Conservation (phyloP, 805 yeast species). For the Hanseniaspora pseudoguilliermondii region DNA sequence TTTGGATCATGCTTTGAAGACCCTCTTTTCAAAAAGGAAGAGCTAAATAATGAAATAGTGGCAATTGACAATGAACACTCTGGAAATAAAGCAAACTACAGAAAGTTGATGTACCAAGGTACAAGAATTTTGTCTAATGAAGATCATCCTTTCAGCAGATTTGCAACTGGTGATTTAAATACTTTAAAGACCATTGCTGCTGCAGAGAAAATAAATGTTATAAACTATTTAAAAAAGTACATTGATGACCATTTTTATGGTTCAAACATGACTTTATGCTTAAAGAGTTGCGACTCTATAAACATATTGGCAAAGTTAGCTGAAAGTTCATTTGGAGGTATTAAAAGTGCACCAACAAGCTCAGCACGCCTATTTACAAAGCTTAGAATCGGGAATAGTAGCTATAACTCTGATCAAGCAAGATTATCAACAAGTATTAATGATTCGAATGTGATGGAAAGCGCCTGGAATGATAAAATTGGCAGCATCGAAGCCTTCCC, state of each 20-base stretch:
- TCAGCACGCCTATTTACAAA: background rate
- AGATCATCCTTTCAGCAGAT: slow-evolving; percentile 44
- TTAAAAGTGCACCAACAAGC: slow-evolving; percentile 17
- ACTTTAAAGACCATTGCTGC: slow-evolving; percentile 34
- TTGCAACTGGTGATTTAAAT: slow-evolving; percentile 51
- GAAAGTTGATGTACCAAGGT: slow-evolving; percentile 48
- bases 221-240: slow-evolving; percentile 29
- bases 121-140: slow-evolving; percentile 37
- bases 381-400: background rate
- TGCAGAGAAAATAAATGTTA: slow-evolving; percentile 28
- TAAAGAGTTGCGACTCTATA: slow-evolving; percentile 56
- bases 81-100: slow-evolving; percentile 34
- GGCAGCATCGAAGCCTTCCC: slow-evolving; percentile 21
- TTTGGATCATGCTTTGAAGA: slow-evolving; percentile 40
- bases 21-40: slow-evolving; percentile 37
- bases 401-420: background rate
- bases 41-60: slow-evolving; percentile 39
- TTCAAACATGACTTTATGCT: slow-evolving; percentile 41
- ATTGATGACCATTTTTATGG: slow-evolving; percentile 34
- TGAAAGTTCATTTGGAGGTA: slow-evolving; percentile 30
- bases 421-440: background rate
- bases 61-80: slow-evolving; percentile 59
- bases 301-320: slow-evolving; percentile 45
- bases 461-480: slow-evolving; percentile 18
- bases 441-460: slow-evolving; percentile 19